Conservation (phyloP, 2,329 filamentous ascomycete species). For the Amylocarpus encephaloides region DNA sequence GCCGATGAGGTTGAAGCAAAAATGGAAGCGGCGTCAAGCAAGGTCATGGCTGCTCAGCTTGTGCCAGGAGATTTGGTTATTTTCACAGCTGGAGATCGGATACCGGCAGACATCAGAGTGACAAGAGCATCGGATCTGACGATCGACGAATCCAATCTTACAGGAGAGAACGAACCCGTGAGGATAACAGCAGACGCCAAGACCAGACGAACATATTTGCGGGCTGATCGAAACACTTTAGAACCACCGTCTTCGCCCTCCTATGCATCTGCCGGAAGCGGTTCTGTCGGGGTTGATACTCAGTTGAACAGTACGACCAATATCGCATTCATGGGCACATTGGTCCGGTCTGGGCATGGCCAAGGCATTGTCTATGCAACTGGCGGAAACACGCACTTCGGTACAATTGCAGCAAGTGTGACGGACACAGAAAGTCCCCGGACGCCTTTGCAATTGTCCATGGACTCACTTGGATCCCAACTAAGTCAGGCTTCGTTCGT, state of each 20-base stretch:
- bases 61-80: conserved; percentile 90
- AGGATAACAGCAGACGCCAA: conserved; percentile 64
- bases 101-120: conserved; percentile 92
- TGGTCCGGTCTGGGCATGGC: conserved; percentile 90
- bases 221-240: conserved; percentile 23
- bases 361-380: conserved; percentile 97
- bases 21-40: conserved; percentile 63
- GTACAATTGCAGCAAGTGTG: conserved; percentile 88
- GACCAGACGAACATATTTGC: conserved; percentile 30
- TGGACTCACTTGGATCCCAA: conserved; percentile 96
- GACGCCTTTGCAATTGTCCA: conserved; percentile 88
- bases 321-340: conserved; percentile 95
- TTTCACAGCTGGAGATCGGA: conserved; percentile 92
- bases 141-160: conserved; percentile 95
- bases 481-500: conserved; percentile 94
- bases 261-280: conserved; percentile 51
- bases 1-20: conserved; percentile 52
- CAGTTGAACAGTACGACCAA: conserved; percentile 73
- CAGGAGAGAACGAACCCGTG: conserved; percentile 92
- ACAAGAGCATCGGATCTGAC: conserved; percentile 83
- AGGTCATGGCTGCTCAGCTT: conserved; percentile 78
- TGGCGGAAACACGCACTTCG: conserved; percentile 88
- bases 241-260: conserved; percentile 46
- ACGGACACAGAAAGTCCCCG: conserved; percentile 92
- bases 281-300: conserved; percentile 57